Base-by-base conservation (phyloP, 2,329 filamentous ascomycete genomes). In the Penicillium concentricum region DNA sequence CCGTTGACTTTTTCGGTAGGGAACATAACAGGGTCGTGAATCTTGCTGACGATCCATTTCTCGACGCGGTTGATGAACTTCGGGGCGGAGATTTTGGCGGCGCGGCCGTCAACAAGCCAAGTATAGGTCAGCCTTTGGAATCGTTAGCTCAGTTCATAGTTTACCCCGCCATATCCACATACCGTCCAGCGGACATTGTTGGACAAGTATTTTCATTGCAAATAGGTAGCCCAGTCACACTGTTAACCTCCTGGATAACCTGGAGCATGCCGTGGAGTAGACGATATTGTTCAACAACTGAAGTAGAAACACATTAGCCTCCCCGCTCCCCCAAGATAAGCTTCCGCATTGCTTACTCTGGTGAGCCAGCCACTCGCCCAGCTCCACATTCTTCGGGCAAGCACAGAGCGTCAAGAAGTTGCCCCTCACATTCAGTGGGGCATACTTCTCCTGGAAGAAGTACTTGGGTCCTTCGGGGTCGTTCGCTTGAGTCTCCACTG, bases 341-440 rank as follows among this genome's bases (percentile, higher is more conserved):
- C 42, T 37, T 51, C 20, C 20, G 35, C n/a, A 9, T 43, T 48
- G 68, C 78, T 71, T 82, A 96, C 93, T 87, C 82, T 97, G 93
- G 75, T 97, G 91, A 61, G 92, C 92, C 66, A 97, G 84, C 93
- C 93, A 97, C 76, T 97, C 93, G 64, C 91, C 93, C 72, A 91
- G 87, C 69, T 97, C 93, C 44, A 97, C 90, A 55, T 94, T 92
- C 79, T 93, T 92, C 22, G 93, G 93, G 71, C 92, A 89, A 48
- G 92, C 91, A 68, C 92, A 95, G 58, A 97, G 78, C 12, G 93
- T 97, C 88, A 96, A 91, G 73, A 97, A 97, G 79, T 97, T 97
- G 58, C 93, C 93, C 79, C 93, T 96, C 69, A 97, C 92, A 63
- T 96, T 96, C 69, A 96, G 87, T 72, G 88, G 90, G 53, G 89